A percentile compares a stretch with the other conserved stretches of the same genome.
Evolutionary conservation across 257 asterid species (phyloP).

Genomic region (Forsythia suspensa): DNA sequence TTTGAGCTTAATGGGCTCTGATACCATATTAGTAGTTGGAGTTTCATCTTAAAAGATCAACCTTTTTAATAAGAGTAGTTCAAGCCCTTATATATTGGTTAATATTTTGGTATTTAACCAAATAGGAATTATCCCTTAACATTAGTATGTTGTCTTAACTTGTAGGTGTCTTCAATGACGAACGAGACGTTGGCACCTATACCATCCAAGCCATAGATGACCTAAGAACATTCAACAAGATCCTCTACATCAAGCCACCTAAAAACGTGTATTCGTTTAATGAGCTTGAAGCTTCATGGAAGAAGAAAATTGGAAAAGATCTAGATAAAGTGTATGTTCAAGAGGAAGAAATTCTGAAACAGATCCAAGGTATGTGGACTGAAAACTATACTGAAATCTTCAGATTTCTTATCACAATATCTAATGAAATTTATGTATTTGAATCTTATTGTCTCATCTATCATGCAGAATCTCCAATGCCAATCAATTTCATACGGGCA

Average conservation of each 20-base stretch:
- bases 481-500: slow-evolving; percentile 22
- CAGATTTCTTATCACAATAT: background rate
- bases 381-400: background rate
- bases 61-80: too few species aligned
- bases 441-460: background rate
- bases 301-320: slow-evolving; percentile 30
- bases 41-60: too few species aligned
- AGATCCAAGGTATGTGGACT: background rate
- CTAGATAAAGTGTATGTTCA: slow-evolving; percentile 26
- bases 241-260: slow-evolving; percentile 38
- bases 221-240: slow-evolving; percentile 39
- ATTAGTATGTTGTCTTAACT: background rate
- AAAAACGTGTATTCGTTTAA: slow-evolving; percentile 35
- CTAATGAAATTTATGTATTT: background rate
- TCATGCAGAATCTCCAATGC: slow-evolving; percentile 36
- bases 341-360: slow-evolving; percentile 22
- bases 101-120: too few species aligned
- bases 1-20: too few species aligned
- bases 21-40: too few species aligned
- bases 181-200: slow-evolving; percentile 38
- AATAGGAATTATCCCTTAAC: background rate
- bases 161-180: slow-evolving; percentile 15
- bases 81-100: too few species aligned
- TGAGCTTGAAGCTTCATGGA: slow-evolving; percentile 36
- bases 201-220: slow-evolving; percentile 39